phyloP scores from a whole-genome alignment of 257 asterid genomes.

The Capsicum baccatum region DNA sequence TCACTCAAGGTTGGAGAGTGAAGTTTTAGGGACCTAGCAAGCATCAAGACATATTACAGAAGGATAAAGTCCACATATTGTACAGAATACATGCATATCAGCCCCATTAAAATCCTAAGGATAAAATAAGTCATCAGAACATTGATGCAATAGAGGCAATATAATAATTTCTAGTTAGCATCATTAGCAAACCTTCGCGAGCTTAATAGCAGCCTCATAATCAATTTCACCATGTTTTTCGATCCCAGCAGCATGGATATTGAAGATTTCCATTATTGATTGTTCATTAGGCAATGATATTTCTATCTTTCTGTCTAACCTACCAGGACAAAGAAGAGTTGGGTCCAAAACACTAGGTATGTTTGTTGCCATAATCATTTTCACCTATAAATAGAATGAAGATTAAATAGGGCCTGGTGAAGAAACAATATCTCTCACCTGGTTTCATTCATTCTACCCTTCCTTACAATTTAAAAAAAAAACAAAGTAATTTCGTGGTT shows the following conservation, averaged over 20 bases:
- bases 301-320: slow-evolving; percentile 92
- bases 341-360: slow-evolving; percentile 96
- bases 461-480: neutral
- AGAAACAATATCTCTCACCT: neutral
- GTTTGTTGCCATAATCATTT: slow-evolving; percentile 98
- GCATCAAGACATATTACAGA: neutral
- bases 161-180: neutral
- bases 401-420: neutral
- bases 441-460: neutral
- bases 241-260: slow-evolving; percentile 90
- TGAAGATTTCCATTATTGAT: slow-evolving; percentile 90
- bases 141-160: neutral
- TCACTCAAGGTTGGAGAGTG: neutral
- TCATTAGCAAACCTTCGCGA: slow-evolving; percentile 73
- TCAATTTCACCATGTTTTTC: slow-evolving; percentile 98
- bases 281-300: slow-evolving; percentile 96
- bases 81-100: slow-evolving; percentile 57
- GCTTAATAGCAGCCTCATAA: slow-evolving; percentile 91
- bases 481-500: neutral
- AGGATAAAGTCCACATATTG: neutral
- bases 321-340: slow-evolving; percentile 97
- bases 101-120: slow-evolving; percentile 93
- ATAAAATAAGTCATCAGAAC: slow-evolving; percentile 22
- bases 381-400: slow-evolving; percentile 60
- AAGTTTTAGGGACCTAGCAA: neutral